Evolutionary conservation across 805 yeast genomes (phyloP), one percentile per base, ranked within the genome.

Genomic region (Lachancea thermotolerans): DNA sequence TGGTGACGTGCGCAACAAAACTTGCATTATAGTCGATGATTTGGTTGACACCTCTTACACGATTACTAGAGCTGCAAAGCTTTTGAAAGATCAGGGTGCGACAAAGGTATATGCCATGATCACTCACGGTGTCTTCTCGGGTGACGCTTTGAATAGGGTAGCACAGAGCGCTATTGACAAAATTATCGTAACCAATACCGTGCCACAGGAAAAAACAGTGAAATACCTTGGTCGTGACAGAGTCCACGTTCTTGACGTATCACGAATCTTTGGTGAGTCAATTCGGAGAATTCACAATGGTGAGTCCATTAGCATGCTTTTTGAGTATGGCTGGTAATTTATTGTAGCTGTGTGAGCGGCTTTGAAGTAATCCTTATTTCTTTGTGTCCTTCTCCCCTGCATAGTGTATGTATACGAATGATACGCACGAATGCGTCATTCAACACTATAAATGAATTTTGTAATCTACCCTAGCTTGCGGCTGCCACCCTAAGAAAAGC

Each of bases 221-320:
- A 64, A 66, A 34, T 59, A 50, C 37, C 60, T 80, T 14, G 87
- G 85, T 10, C 45, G 51, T 21, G 77, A 74, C 41, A 75, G 77
- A 59, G 71, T 88, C 27, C 90, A 83, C 55, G 87, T 91, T 9
- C 70, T 93, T 56, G 99, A 93, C 56, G 93, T 93, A 7, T 81
- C 95, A 9, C 72, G 85, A 47, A 78, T 93, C 15, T 84, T 93
- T 56, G 96, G 95, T 14, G 99, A 93, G 66, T 91, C 97, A 1
- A 88, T 93, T 37, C 75, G 99, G 63, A 76, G 99, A 64, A 91
- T 93, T 41, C 95, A 93, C 65, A 93, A 93, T 56, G 99, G 99
- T 54, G 99, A 93, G 70, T 81, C 91, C 12, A 95, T 93, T 14
- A 83, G 95, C 15, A 84, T 88, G 86, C 71, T 93, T 49, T 93